A percentile compares a stretch with the other conserved stretches of the same genome.
These are phyloP conservation scores for Oryza nivara DNA, from an alignment of 176 grass and related monocot genomes.

Conservation along the genomic window DNA sequence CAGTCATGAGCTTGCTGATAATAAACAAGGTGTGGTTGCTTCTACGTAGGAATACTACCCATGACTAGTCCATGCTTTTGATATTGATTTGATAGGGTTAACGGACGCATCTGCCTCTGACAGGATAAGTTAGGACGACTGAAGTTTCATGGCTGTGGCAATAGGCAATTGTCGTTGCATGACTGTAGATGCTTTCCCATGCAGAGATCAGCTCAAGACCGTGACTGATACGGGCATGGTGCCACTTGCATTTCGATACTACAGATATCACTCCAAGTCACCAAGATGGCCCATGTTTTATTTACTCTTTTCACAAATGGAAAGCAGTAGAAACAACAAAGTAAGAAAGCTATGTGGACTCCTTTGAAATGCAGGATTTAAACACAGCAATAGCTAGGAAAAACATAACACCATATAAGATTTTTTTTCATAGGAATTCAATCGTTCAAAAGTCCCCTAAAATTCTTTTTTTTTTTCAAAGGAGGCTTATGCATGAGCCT, in stretches of 20 bases:
- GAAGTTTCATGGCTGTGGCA: background rate
- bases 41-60: background rate
- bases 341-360: background rate
- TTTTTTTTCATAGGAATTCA: too few relatives aligned
- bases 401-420: too few relatives aligned
- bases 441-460: too few relatives aligned
- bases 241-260: background rate
- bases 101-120: background rate
- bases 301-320: background rate
- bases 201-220: background rate
- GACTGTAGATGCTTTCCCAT: background rate
- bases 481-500: too few relatives aligned
- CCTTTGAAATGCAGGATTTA: too few relatives aligned
- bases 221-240: background rate
- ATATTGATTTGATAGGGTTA: background rate
- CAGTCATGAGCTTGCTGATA: background rate
- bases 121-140: constrained; percentile 6
- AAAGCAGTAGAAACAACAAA: background rate
- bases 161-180: background rate
- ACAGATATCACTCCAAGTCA: background rate
- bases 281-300: background rate
- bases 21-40: background rate
- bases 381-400: too few relatives aligned
- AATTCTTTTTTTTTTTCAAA: too few relatives aligned
- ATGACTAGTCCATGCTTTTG: background rate